Evolutionary conservation across 2,329 filamentous ascomycete genomes (phyloP), one percentile per base, ranked within the genome.

Genomic region (Neopestalotiopsis clavispora): DNA sequence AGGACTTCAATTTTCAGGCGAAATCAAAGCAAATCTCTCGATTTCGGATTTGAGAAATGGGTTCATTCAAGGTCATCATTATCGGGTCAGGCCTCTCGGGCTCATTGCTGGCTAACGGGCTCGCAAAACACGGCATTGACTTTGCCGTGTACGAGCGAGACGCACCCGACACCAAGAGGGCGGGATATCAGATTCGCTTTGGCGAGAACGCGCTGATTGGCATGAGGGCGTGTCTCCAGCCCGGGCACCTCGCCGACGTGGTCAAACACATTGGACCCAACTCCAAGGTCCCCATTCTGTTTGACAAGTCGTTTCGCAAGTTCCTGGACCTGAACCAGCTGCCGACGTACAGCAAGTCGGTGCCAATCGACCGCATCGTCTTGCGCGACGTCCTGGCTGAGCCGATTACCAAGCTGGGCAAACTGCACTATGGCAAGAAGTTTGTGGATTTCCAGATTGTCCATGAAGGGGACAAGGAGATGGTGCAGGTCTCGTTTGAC

Each of bases 131-230:
- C 23, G 52, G 38, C 28, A 58, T 74, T 45, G 32, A 70, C 13
- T 63, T 71, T 23, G 56, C 34, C 17, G 66, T 74, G 23, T 74
- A 70, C 68, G 73, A 74, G 38, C 71, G 70, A 60, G 60, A 65
- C 17, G 23, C n/a, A 6, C 45, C 38, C 12, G 56, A 68, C 42
- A n/a, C 56, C 7, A 62, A 69, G 12, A 66, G 68, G 17, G 66
- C 69, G 23, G 73, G 72, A 2, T 75, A 74, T 67, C 71, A 74
- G 30, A 75, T 74, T 38, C 72, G 71, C 13, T 69, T 75, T 4
- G 72, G 72, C 13, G 67, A 67, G 14, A 40, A 64, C 10, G 71
- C 72, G 0, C 68, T 74, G n/a, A 32, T 49, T 7, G 74, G 72
- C n/a, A 67, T 75, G 28, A 70, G 69, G 7, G 67, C 69, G 12